Base-by-base conservation (phyloP, 768 basidiomycete species). In the Psilocybe cubensis region DNA sequence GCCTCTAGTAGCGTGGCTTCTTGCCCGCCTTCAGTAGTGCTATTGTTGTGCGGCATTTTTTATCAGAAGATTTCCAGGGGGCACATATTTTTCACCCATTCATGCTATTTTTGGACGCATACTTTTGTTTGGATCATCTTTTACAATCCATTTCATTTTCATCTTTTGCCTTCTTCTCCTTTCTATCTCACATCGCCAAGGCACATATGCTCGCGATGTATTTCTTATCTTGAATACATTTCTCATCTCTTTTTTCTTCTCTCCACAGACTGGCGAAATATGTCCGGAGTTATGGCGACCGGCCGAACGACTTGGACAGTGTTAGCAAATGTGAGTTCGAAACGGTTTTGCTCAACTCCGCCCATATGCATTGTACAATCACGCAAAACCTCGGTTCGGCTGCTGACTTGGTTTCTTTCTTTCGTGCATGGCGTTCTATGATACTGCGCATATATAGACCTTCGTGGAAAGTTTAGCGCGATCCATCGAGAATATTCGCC, bases 401-500 rank as follows among this genome's bases (percentile, higher is more conserved):
- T 38, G 35, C 35, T 38, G 35, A 38, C 35, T 14, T n/a, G 35
- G 11, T 7, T 33, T 31, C 31, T 1, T 33, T 33, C 12, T 33
- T 33, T 33, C 14, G 9, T 33, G 31, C 14, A 3, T 33, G 31
- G 14, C 14, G 31, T 1, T 33, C 8, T 33, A 31, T 31, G 31
- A 33, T 33, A 14, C 8, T 33, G 31, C 31, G 8, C 31, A 33
- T 33, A 17, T 46, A 11, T 61, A 89, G 88, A 89, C 69, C 82
- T 89, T 61, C 78, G 82, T 46, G 77, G 84, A 68, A 89, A 89
- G 67, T 91, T 91, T 63, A 83, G 79, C 60, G 88, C 88, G 11
- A 90, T 91, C 21, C 89, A 90, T 63, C 75, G 89, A 60, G 88
- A 90, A 68, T 85, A 87, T 65, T 90, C 89, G 3, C 89, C 87